Evolutionary conservation across 2,329 filamentous ascomycete genomes (phyloP).

Genomic region (Ophiostoma novo-ulmi): DNA sequence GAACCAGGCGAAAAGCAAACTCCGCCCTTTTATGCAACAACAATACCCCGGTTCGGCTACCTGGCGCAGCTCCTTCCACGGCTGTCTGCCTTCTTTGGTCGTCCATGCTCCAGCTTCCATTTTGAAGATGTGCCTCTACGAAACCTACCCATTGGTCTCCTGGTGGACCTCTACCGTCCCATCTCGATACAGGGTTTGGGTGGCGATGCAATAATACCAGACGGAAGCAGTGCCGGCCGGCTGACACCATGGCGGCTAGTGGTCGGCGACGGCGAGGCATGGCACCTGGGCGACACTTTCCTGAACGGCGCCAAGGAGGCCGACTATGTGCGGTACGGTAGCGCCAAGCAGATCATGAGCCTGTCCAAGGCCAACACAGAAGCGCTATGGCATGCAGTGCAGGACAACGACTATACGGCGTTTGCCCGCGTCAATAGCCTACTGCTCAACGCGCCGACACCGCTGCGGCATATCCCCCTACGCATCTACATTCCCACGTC

Average conservation of each 20-base stretch:
- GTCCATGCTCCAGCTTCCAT: slow-evolving; percentile 54
- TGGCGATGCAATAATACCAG: not conserved
- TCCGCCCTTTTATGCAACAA: slow-evolving; percentile 42
- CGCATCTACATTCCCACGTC: slow-evolving; percentile 76
- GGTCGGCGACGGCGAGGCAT: slow-evolving; percentile 50
- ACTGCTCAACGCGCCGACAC: slow-evolving; percentile 68
- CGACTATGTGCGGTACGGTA: slow-evolving; percentile 82
- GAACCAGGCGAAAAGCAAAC: not conserved
- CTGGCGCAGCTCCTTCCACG: slow-evolving; percentile 54
- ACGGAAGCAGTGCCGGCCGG: not conserved
- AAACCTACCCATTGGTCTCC: slow-evolving; percentile 49
- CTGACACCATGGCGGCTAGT: slow-evolving; percentile 50
- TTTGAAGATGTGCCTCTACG: slow-evolving; percentile 51
- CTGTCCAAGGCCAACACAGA: slow-evolving; percentile 79
- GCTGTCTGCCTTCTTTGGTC: slow-evolving; percentile 49
- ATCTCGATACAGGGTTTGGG: not conserved
- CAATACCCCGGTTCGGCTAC: slow-evolving; percentile 56
- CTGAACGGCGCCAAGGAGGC: slow-evolving; percentile 65
- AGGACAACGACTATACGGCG: slow-evolving; percentile 66
- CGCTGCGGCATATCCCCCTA: slow-evolving; percentile 77
- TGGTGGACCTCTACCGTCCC: slow-evolving; percentile 55
- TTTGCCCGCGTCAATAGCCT: slow-evolving; percentile 72
- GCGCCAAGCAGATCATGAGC: slow-evolving; percentile 83
- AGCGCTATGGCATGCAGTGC: slow-evolving; percentile 73
- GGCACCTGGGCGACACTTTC: slow-evolving; percentile 59